These are phyloP conservation scores for Cercophora scortea DNA, from an alignment of 495 filamentous ascomycete species.

Conservation along the genomic window DNA sequence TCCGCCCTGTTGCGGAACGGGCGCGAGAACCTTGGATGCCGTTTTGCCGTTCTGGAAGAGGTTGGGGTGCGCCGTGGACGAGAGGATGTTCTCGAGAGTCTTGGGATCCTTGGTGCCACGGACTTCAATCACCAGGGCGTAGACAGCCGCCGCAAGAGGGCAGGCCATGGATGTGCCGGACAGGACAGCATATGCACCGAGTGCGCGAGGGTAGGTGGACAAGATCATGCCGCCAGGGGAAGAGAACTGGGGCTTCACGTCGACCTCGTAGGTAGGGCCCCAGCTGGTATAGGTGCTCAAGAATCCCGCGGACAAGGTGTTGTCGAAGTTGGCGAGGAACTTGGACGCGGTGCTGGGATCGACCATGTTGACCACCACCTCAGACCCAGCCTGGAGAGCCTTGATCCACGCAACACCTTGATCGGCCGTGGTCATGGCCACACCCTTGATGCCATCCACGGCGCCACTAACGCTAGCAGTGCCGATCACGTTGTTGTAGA, in stretches of 20 bases:
- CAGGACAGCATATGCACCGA: constrained; percentile 46
- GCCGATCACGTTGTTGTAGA: constrained; percentile 42
- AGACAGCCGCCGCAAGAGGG: constrained; percentile 46
- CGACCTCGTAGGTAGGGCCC: constrained; percentile 49
- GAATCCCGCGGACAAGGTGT: constrained; percentile 34
- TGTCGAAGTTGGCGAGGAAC: constrained; percentile 26
- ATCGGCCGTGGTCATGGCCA: constrained; percentile 36
- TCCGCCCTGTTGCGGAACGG: constrained; percentile 49
- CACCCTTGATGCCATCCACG: constrained; percentile 22
- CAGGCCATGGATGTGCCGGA: constrained; percentile 56
- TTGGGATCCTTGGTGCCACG: constrained; percentile 41
- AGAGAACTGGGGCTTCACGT: constrained; percentile 46
- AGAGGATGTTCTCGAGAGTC: constrained; percentile 37
- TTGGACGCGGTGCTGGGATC: constrained; percentile 31
- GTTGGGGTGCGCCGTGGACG: constrained; percentile 34
- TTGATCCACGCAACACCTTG: constrained; percentile 39
- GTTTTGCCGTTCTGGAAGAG: constrained; percentile 38
- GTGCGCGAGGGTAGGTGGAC: constrained; percentile 44
- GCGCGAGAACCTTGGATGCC: constrained; percentile 35
- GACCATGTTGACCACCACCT: constrained; percentile 34
- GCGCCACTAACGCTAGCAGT: constrained; percentile 18
- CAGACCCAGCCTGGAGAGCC: constrained; percentile 24
- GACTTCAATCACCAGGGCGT: constrained; percentile 43
- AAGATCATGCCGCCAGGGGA: constrained; percentile 49
- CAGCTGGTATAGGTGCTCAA: constrained; percentile 46